phyloP scores from a whole-genome alignment of 768 basidiomycete species.

The Boletus huronensis region DNA sequence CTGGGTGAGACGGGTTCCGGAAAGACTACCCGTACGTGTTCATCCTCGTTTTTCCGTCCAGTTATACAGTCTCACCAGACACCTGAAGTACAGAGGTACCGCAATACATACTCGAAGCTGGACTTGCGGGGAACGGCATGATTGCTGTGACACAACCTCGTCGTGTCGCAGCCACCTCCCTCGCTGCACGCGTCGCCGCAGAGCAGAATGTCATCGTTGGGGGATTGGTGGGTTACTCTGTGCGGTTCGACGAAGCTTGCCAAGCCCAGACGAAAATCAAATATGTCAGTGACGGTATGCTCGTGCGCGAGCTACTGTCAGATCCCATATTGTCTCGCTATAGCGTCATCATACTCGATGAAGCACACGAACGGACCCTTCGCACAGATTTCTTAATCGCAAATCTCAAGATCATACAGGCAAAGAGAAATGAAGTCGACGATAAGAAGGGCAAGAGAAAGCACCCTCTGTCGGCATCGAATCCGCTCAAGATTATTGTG shows the following conservation, averaged over 20 bases:
- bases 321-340: constrained; percentile 77
- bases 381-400: constrained; percentile 93
- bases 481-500: constrained; percentile 85
- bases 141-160: constrained; percentile 96
- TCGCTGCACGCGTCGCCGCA: constrained; percentile 85
- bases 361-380: constrained; percentile 94
- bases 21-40: constrained; percentile 92
- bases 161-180: constrained; percentile 89
- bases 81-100: constrained; percentile 75
- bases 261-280: constrained; percentile 80
- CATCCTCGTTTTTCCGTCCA: not conserved
- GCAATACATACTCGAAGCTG: constrained; percentile 88
- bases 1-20: constrained; percentile 98
- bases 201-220: constrained; percentile 79
- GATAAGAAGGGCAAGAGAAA: constrained; percentile 48
- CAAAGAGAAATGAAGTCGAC: constrained; percentile 48
- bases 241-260: constrained; percentile 88
- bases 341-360: constrained; percentile 88
- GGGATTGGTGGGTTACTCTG: constrained; percentile 83
- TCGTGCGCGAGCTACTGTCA: constrained; percentile 85
- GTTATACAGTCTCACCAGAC: constrained; percentile 17
- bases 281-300: constrained; percentile 97
- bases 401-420: constrained; percentile 80
- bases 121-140: constrained; percentile 63
- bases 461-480: constrained; percentile 34